Evolutionary conservation across 495 filamentous ascomycete species (phyloP).

Genomic region (Hypomontagnella monticulosa): DNA sequence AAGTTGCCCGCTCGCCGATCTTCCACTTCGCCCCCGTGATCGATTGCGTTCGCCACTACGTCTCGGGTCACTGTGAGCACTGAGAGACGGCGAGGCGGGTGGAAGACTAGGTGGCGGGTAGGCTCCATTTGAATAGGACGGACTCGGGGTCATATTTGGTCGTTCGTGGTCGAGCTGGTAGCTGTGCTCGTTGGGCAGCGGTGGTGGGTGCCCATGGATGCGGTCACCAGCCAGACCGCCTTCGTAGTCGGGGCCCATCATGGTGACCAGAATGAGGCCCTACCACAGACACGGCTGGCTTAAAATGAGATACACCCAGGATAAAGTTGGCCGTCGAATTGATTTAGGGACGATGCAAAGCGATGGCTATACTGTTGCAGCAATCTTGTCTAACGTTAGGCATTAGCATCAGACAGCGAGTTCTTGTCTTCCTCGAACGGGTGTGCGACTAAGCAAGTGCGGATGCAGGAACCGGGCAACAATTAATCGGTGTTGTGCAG

Average conservation of each 20-base stretch:
- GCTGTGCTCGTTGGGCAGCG: constrained; percentile 34
- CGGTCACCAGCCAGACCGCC: constrained; percentile 47
- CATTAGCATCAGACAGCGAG: constrained; percentile 43
- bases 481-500: constrained; percentile 23
- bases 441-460: constrained; percentile 37
- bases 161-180: constrained; percentile 52
- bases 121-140: constrained; percentile 50
- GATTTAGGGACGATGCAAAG: constrained; percentile 35
- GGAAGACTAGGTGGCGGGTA: constrained; percentile 46
- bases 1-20: constrained; percentile 61
- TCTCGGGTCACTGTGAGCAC: constrained; percentile 48
- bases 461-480: constrained; percentile 36
- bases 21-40: constrained; percentile 54
- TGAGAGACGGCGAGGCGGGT: constrained; percentile 54
- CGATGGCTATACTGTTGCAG: constrained; percentile 25
- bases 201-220: constrained; percentile 45
- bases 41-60: constrained; percentile 60
- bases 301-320: constrained; percentile 15
- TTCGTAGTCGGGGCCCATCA: constrained; percentile 49
- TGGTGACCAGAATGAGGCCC: constrained; percentile 43
- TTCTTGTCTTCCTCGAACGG: constrained; percentile 31
- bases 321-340: constrained; percentile 22
- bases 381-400: constrained; percentile 46
- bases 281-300: constrained; percentile 27
- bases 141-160: constrained; percentile 48